Evolutionary conservation across 441 rosid genomes (phyloP).

Genomic region (Caryocar brasiliense): DNA sequence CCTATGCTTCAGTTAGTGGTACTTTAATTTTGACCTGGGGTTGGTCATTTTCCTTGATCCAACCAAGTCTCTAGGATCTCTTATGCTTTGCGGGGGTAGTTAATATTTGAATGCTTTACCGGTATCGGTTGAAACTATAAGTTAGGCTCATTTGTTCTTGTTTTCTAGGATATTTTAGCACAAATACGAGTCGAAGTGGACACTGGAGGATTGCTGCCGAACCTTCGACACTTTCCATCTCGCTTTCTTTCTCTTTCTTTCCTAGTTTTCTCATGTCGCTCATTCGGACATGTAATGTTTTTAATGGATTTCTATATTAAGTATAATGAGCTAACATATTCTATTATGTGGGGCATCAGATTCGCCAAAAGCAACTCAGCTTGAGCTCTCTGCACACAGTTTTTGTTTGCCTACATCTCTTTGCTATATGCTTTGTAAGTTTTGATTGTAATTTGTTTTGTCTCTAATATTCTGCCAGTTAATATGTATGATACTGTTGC

Average conservation of each 20-base stretch:
- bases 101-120: no score
- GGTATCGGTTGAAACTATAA: no score
- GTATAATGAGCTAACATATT: slow-evolving; percentile 39
- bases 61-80: no score
- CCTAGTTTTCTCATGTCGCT: slow-evolving; percentile 21
- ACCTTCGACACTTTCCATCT: slow-evolving; percentile 2
- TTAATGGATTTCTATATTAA: slow-evolving; percentile 5
- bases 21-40: no score
- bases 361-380: slow-evolving; percentile 64
- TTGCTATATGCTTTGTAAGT: slow-evolving; percentile 52
- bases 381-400: slow-evolving; percentile 55
- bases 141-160: no score
- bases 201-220: no score
- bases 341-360: slow-evolving; percentile 44
- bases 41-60: no score
- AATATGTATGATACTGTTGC: slow-evolving; percentile 16
- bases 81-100: no score
- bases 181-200: no score
- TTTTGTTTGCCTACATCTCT: slow-evolving; percentile 54
- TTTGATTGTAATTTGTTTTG: slow-evolving; percentile 11
- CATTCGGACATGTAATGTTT: slow-evolving; percentile 2
- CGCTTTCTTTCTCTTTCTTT: slow-evolving; percentile 3
- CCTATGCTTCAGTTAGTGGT: no score
- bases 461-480: slow-evolving; percentile 23
- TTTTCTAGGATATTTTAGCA: no score